phyloP scores from a whole-genome alignment of 257 asterid genomes.

The Apocynum venetum region DNA sequence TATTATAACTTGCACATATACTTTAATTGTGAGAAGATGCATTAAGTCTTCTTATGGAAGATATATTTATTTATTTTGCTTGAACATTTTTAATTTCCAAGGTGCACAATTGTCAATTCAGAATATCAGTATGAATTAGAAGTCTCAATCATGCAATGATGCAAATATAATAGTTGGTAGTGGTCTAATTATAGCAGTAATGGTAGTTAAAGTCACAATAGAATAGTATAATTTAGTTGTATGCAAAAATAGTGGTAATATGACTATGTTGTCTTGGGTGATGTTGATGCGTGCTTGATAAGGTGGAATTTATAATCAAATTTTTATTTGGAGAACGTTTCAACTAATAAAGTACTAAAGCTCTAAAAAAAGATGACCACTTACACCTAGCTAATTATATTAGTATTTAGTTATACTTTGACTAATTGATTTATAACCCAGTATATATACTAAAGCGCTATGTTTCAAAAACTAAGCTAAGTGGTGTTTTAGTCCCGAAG shows the following conservation, averaged over 20 bases:
- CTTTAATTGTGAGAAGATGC: background rate
- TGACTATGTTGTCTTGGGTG: background rate
- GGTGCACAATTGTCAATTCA: background rate
- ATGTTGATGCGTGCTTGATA: background rate
- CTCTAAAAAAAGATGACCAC: too few species aligned
- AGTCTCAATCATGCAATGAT: background rate
- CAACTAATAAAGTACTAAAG: too few species aligned
- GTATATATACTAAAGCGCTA: too few species aligned
- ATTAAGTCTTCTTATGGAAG: background rate
- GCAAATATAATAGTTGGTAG: background rate
- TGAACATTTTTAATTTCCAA: background rate
- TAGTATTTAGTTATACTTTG: too few species aligned
- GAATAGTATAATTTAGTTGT: background rate
- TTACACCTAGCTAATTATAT: too few species aligned
- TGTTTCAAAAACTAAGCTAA: too few species aligned
- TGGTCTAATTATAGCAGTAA: background rate
- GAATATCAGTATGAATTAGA: background rate
- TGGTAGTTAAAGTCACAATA: background rate
- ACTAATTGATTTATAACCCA: too few species aligned
- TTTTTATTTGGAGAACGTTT: background rate
- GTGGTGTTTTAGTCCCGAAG: too few species aligned
- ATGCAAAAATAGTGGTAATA: background rate
- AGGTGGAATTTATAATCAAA: background rate
- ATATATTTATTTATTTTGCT: background rate
- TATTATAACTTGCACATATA: too few species aligned